Base-by-base conservation (phyloP, 2,329 filamentous ascomycete genomes). In the Aspergillus pseudoviridinutans region DNA sequence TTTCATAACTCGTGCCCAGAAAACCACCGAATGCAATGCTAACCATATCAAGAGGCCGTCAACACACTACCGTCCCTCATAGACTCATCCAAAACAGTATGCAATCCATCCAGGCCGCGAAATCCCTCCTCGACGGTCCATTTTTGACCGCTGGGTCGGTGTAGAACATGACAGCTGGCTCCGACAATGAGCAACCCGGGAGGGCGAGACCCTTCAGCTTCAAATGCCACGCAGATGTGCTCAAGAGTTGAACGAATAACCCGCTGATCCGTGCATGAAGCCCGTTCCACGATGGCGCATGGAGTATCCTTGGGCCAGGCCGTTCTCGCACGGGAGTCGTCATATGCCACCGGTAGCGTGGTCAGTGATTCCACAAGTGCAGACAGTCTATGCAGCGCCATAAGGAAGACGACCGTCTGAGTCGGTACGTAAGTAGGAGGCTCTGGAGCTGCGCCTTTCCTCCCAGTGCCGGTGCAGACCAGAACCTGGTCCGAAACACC, bases 381-480 rank as follows among this genome's bases (percentile, higher is more conserved):
- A 3, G 77, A 78, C 17, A 99, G 86, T 53, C 94, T 84, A 76
- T 99, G 94, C 61, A 99, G 78, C 3, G 91, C 91, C 94, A 99
- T 99, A 50, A 99, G 78, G 64, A 97, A 96, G 3, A 99, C 90
- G 1, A 94, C 90, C 0, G 94, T 97, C 57, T 92, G 84, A 8
- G 84, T 88, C 2, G 82, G 72, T 0, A 92, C 84, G 71, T 87
- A 96, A 61, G 87, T 87, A 0, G 94, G 94, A 35, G 92, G 91
- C n/a, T 84, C 79, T 0, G 92, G 92, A 0, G 91, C 80, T 55
- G 85, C 88, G 12, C 94, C 94, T 76, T 96, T 95, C 68, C 94
- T 86, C 0, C 94, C 94, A 0, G 94, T 99, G 0, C 94, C 94
- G 0, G 94, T 99, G 76, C 94, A 97, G n/a, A 99, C 84, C 27